These are phyloP conservation scores for Solanum hybrid DNA, from an alignment of 305 asterid species.

Conservation along the genomic window DNA sequence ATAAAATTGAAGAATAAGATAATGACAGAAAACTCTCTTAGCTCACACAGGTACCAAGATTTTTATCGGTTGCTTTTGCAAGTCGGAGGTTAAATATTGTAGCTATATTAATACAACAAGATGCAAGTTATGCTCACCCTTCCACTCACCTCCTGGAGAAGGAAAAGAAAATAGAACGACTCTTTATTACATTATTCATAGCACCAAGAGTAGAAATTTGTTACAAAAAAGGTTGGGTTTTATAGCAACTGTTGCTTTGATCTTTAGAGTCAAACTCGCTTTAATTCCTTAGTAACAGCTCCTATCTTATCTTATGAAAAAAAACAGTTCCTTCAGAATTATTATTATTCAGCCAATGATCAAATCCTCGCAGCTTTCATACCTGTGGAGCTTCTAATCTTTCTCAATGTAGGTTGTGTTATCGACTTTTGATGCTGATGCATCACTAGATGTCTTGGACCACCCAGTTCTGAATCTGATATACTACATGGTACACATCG, in stretches of 20 bases:
- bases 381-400: background rate
- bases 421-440: constrained; percentile 69
- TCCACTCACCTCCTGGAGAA: background rate
- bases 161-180: background rate
- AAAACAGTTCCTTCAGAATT: background rate
- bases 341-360: background rate
- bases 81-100: background rate
- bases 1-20: background rate
- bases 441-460: constrained; percentile 65
- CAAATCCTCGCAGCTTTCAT: background rate
- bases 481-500: constrained; percentile 52
- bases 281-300: background rate
- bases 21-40: background rate
- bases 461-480: constrained; percentile 74
- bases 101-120: background rate
- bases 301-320: background rate
- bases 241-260: background rate
- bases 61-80: background rate
- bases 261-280: background rate
- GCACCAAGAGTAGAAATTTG: background rate
- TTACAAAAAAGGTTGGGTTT: background rate
- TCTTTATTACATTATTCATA: background rate
- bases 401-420: constrained; percentile 48
- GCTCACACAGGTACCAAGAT: background rate
- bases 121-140: background rate